A percentile compares a stretch with the other conserved stretches of the same genome.
Evolutionary conservation across 495 filamentous ascomycete species (phyloP).

Genomic region (Penicillium mononematosum): DNA sequence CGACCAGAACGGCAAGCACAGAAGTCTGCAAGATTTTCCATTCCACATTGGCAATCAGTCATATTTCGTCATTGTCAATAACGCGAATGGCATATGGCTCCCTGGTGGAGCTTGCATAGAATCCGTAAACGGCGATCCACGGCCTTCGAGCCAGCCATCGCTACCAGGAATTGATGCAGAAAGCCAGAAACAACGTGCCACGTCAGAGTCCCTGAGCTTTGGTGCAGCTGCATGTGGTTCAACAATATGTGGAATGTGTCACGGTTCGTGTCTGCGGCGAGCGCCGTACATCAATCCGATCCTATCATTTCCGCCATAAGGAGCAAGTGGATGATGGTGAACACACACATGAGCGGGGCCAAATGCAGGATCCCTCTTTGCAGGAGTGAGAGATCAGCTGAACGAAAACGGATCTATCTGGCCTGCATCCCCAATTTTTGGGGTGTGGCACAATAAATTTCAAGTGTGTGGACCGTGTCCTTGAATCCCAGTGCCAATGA

Average conservation of each 20-base stretch:
- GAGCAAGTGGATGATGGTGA: constrained; percentile 33
- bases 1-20: constrained; percentile 9
- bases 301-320: constrained; percentile 41
- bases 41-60: constrained; percentile 10
- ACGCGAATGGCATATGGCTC: constrained; percentile 16
- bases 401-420: constrained; percentile 36
- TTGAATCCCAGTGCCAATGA: constrained; percentile 37
- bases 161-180: constrained; percentile 28
- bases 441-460: constrained; percentile 17
- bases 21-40: constrained; percentile 19
- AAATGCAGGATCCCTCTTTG: constrained; percentile 48
- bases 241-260: constrained; percentile 42
- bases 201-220: constrained; percentile 50
- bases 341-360: constrained; percentile 46
- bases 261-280: constrained; percentile 44
- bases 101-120: constrained; percentile 14
- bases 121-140: constrained; percentile 29
- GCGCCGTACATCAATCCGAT: constrained; percentile 33
- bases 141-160: constrained; percentile 29
- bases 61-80: constrained; percentile 17
- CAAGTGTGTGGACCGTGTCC: constrained; percentile 31
- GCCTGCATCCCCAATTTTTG: constrained; percentile 19
- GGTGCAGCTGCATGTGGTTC: constrained; percentile 48
- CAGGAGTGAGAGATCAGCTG: constrained; percentile 51
- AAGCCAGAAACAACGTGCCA: constrained; percentile 46